phyloP scores from a whole-genome alignment of 2,329 filamentous ascomycete genomes.

The Ophioceras dolichostomum region DNA sequence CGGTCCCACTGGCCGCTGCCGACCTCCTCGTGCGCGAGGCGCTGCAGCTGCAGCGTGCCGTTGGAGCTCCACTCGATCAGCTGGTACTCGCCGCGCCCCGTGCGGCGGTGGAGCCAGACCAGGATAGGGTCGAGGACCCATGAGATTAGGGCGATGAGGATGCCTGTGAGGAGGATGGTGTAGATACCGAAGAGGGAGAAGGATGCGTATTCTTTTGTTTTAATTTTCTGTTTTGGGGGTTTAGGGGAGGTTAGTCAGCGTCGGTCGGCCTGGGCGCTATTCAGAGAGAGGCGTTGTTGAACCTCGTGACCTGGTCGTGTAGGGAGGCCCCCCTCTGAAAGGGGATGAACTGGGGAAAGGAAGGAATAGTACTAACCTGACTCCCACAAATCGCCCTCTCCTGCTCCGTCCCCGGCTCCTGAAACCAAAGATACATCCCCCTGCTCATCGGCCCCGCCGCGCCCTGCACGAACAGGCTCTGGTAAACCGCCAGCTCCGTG shows the following conservation, averaged over 20 bases:
- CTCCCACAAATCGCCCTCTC: slow-evolving; percentile 4
- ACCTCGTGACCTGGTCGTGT: no score
- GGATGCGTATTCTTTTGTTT: slow-evolving; percentile 9
- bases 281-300: no score
- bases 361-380: slow-evolving; percentile 3
- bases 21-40: slow-evolving; percentile 12
- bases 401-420: neutral
- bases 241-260: no score
- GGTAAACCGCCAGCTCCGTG: slow-evolving; percentile 1
- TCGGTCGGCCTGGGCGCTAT: no score
- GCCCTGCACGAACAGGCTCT: slow-evolving; percentile 3
- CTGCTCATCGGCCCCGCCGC: slow-evolving; percentile 4
- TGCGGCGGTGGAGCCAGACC: neutral
- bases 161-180: slow-evolving; percentile 11
- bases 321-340: no score
- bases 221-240: slow-evolving; percentile 11
- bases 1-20: slow-evolving; percentile 7
- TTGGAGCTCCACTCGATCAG: slow-evolving; percentile 13
- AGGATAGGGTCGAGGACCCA: slow-evolving; percentile 4
- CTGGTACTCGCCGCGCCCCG: neutral
- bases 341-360: no score
- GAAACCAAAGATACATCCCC: neutral
- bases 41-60: slow-evolving; percentile 13
- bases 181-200: slow-evolving; percentile 16
- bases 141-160: slow-evolving; percentile 8